phyloP scores from a whole-genome alignment of 352 stramenopile species.

The Phytophthora boehmeriae region DNA sequence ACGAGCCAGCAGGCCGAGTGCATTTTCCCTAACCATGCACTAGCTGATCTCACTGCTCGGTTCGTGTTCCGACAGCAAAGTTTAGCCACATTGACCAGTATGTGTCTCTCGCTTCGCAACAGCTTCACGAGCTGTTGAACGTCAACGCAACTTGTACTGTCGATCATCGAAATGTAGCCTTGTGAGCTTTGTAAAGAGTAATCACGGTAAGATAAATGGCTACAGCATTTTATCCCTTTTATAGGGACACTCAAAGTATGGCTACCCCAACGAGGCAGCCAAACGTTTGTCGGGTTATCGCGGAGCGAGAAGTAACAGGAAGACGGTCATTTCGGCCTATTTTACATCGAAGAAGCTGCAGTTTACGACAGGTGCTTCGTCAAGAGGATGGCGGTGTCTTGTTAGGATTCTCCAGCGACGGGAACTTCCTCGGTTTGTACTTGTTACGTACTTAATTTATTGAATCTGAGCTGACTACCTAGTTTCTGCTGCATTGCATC shows the following conservation, averaged over 20 bases:
- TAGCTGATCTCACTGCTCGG: constrained; percentile 72
- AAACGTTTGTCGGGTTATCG: constrained; percentile 13
- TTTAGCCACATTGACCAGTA: constrained; percentile 62
- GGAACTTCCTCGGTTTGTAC: constrained; percentile 57
- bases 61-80: constrained; percentile 81
- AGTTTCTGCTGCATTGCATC: not conserved
- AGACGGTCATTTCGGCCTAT: not conserved
- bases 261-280: constrained; percentile 4
- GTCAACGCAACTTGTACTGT: constrained; percentile 4
- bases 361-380: constrained; percentile 40
- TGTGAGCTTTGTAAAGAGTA: not conserved
- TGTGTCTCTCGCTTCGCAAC: constrained; percentile 73
- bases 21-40: constrained; percentile 70
- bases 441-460: too few species aligned
- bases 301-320: constrained; percentile 16
- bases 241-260: not conserved
- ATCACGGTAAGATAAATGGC: not conserved
- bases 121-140: constrained; percentile 47
- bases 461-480: too few species aligned
- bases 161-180: constrained; percentile 7
- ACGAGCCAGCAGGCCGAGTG: constrained; percentile 42
- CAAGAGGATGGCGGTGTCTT: constrained; percentile 55
- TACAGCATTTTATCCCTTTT: constrained; percentile 5
- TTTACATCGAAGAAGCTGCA: constrained; percentile 16
- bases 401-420: constrained; percentile 74